Base-by-base conservation (phyloP, 2,329 filamentous ascomycete species). In the Passalora sequoiae region DNA sequence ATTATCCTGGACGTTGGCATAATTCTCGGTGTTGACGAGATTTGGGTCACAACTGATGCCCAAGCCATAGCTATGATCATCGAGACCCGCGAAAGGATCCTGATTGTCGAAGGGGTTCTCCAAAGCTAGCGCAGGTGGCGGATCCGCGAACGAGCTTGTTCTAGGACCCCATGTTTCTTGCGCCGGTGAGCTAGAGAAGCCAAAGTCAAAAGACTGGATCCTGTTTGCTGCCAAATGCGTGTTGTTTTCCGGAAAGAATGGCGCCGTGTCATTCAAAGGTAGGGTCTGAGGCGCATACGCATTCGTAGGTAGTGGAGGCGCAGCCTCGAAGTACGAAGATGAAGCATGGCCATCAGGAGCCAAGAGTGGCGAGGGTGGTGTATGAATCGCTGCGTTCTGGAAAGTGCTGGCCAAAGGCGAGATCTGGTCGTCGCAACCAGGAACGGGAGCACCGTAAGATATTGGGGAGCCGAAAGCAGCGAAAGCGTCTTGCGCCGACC, bases 401-500 rank as follows among this genome's bases (percentile, higher is more conserved):
- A 62, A 61, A 8, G 51, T 60, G 19, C 36, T 57, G 15, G 59
- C 58, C 45, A 61, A 47, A 7, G 59, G 59, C 30, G 54, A 61
- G 15, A 60, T 49, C 47, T 59, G 53, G 19, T 58, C 53, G 30
- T 60, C 58, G 40, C 53, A 58, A 17, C 53, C 43, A 45, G 49
- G 44, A 32, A 49, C 25, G 30, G 49, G 40, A 38, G 51, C 51
- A n/a, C n/a, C n/a, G 32, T 30, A 44, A 36, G 38, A 21, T 27
- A 51, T 43, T 12, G 55, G 50, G 24, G 54, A 56, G 29, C 57
- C 57, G 57, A 61, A 61, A 50, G 55, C 59, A 61, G 58, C 55
- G 42, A 59, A 60, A 21, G 50, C 40, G 36, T 70, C 63, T 37
- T 67, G 60, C 38, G 65, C 56, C 3, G 66, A 60, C 40, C 66